Evolutionary conservation across 2,329 filamentous ascomycete species (phyloP).

Genomic region (Penicillium sp.): DNA sequence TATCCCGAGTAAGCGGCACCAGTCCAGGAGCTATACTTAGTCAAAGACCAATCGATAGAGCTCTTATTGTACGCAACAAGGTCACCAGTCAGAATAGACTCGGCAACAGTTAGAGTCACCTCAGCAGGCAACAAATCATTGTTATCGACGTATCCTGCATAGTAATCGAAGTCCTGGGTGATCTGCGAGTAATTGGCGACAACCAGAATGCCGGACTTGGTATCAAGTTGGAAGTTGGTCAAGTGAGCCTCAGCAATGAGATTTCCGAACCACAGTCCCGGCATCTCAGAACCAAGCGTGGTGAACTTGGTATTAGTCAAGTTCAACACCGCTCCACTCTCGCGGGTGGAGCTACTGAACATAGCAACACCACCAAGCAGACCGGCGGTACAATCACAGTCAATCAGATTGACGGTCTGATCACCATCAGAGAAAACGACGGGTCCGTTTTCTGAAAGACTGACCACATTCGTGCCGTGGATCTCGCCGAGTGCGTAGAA

Average conservation of each 20-base stretch:
- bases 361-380: constrained; percentile 30
- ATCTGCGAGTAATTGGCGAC: constrained; percentile 8
- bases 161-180: constrained; percentile 31
- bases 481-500: constrained; percentile 34
- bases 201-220: constrained; percentile 13
- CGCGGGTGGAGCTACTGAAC: constrained; percentile 14
- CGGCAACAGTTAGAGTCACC: constrained; percentile 24
- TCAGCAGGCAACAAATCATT: constrained; percentile 25
- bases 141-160: constrained; percentile 31
- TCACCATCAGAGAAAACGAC: constrained; percentile 31
- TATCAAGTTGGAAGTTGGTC: constrained; percentile 14
- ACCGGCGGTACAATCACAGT: constrained; percentile 26
- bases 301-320: constrained; percentile 26
- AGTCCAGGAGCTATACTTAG: constrained; percentile 13
- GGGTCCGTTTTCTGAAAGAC: constrained; percentile 19
- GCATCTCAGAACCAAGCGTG: constrained; percentile 16
- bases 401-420: constrained; percentile 7
- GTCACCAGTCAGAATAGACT: constrained; percentile 29
- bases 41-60: constrained; percentile 15
- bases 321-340: constrained; percentile 23
- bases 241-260: constrained; percentile 18
- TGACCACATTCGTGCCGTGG: constrained; percentile 27
- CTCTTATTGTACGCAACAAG: constrained; percentile 35
- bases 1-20: constrained; percentile 17
- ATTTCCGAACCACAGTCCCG: constrained; percentile 36